phyloP scores from a whole-genome alignment of 2,329 filamentous ascomycete species.

The Anisogramma anomala region DNA sequence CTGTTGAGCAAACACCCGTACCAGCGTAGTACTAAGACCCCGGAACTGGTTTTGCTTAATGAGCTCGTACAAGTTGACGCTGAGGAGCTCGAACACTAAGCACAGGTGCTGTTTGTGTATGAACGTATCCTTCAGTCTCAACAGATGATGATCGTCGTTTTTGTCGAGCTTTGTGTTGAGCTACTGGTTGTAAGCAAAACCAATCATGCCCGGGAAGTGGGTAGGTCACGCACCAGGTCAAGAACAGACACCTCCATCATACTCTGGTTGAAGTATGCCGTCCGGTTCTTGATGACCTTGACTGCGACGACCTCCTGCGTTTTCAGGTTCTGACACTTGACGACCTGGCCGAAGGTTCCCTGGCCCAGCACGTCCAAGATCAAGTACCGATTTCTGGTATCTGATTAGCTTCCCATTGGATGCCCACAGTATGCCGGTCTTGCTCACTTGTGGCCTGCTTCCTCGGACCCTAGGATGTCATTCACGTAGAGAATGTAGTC shows the following conservation, averaged over 20 bases:
- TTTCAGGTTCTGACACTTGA: slow-evolving; percentile 97
- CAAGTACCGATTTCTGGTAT: slow-evolving; percentile 72
- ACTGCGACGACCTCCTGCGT: slow-evolving; percentile 97
- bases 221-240: slow-evolving; percentile 56
- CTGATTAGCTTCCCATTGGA: slow-evolving; percentile 4
- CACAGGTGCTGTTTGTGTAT: slow-evolving; percentile 96
- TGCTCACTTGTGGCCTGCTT: slow-evolving; percentile 87
- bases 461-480: slow-evolving; percentile 93
- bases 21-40: slow-evolving; percentile 88
- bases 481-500: slow-evolving; percentile 99
- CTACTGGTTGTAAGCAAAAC: slow-evolving; percentile 31
- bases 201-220: not conserved
- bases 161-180: slow-evolving; percentile 98
- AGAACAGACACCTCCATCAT: slow-evolving; percentile 99
- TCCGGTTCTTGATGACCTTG: slow-evolving; percentile 98
- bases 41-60: slow-evolving; percentile 99
- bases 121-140: slow-evolving; percentile 93
- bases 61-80: slow-evolving; percentile 94
- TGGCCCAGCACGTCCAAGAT: slow-evolving; percentile 95
- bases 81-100: slow-evolving; percentile 88
- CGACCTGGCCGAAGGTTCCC: slow-evolving; percentile 95
- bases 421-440: not conserved
- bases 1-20: slow-evolving; percentile 95
- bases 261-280: slow-evolving; percentile 98
- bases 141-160: slow-evolving; percentile 93